These are phyloP conservation scores for Ascochyta viciae-villosae DNA, from an alignment of 2,329 filamentous ascomycete species.

Conservation along the genomic window DNA sequence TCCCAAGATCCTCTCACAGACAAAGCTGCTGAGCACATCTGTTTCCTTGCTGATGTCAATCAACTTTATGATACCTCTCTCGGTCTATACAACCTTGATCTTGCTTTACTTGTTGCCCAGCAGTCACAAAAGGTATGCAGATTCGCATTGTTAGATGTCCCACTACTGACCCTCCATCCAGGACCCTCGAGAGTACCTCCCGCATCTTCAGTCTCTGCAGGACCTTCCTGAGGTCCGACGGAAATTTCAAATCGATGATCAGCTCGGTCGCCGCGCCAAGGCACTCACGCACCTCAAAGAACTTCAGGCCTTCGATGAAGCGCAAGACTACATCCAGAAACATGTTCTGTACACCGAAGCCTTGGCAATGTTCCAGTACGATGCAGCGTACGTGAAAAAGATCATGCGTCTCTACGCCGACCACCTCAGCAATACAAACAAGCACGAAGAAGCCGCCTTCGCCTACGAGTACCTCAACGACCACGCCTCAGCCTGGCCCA, in stretches of 20 bases:
- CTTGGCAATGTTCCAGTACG: constrained; percentile 83
- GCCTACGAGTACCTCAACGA: constrained; percentile 86
- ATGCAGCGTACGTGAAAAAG: constrained; percentile 67
- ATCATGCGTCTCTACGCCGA: constrained; percentile 82
- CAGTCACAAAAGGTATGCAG: constrained; percentile 79
- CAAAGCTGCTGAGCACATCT: constrained; percentile 93
- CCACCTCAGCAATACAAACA: constrained; percentile 75
- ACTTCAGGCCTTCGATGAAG: constrained; percentile 76
- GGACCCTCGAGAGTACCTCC: constrained; percentile 93
- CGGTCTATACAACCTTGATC: constrained; percentile 88
- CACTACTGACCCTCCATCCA: constrained; percentile 24
- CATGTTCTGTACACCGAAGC: constrained; percentile 81
- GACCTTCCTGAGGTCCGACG: constrained; percentile 73
- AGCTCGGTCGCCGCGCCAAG: constrained; percentile 78
- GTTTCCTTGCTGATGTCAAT: constrained; percentile 94
- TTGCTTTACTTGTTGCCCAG: constrained; percentile 89
- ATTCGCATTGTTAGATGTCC: background rate
- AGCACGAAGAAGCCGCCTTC: constrained; percentile 85
- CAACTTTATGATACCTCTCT: constrained; percentile 88
- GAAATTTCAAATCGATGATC: constrained; percentile 86
- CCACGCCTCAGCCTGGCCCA: constrained; percentile 76
- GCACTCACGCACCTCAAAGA: constrained; percentile 79
- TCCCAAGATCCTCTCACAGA: constrained; percentile 70
- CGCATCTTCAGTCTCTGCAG: constrained; percentile 89
- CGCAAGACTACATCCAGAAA: constrained; percentile 78